phyloP scores from a whole-genome alignment of 768 basidiomycete species.

The Suillus decipiens region DNA sequence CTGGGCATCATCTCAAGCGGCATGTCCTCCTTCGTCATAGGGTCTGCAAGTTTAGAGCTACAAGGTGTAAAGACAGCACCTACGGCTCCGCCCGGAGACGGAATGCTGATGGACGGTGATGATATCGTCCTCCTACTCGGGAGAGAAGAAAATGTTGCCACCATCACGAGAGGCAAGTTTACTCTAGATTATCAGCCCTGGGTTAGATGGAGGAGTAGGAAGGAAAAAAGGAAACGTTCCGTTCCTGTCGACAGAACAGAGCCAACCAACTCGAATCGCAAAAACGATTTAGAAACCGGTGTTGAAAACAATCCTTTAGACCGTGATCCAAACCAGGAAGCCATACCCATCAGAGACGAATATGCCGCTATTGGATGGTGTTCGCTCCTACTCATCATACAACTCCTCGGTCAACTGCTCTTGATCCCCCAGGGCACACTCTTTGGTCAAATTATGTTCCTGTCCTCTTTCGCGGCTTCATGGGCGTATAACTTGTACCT shows the following conservation, averaged over 20 bases:
- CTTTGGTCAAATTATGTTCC: slow-evolving; percentile 39
- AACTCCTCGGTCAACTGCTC: slow-evolving; percentile 36
- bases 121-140: slow-evolving; percentile 20
- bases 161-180: slow-evolving; percentile 20
- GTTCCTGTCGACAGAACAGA: neutral
- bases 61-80: slow-evolving; percentile 18
- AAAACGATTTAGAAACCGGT: neutral
- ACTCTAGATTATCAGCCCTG: slow-evolving; percentile 23
- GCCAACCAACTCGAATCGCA: slow-evolving; percentile 10
- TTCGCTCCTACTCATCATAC: slow-evolving; percentile 33
- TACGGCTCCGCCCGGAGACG: slow-evolving; percentile 32
- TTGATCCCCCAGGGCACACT: slow-evolving; percentile 36
- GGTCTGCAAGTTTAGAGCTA: slow-evolving; percentile 13
- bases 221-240: neutral
- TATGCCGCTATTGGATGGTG: slow-evolving; percentile 27
- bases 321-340: neutral
- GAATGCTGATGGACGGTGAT: slow-evolving; percentile 17
- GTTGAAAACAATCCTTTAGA: neutral
- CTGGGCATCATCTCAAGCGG: slow-evolving; percentile 24
- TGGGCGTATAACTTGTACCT: slow-evolving; percentile 35
- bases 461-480: slow-evolving; percentile 32
- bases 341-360: slow-evolving; percentile 2
- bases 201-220: neutral
- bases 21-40: slow-evolving; percentile 19
- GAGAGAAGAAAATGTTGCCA: slow-evolving; percentile 15